Evolutionary conservation across 192 early-diverging fungal genomes (phyloP), one percentile per base, ranked within the genome.

Genomic region (Coemansia sp.): DNA sequence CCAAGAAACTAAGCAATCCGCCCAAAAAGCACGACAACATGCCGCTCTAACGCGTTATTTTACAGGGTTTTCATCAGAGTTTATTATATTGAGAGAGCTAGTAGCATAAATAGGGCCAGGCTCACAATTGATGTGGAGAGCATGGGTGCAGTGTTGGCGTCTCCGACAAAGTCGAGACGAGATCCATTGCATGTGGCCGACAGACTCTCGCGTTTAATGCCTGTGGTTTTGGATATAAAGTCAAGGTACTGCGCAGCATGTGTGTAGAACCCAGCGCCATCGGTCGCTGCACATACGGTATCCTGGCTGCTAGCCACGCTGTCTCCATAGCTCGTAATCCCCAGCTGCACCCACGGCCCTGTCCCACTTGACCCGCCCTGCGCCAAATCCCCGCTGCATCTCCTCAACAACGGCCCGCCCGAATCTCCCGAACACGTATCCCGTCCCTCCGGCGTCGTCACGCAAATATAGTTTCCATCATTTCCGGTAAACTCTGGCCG

Each of bases 21-120:
- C 67, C 77, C 69, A 96, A 96, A 83, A 98, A 98, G 83, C 96
- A 98, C 75, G 93, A 92, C 50, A 96, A 95, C 71, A 89, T 95
- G 61, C 96, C 96, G 17, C 71, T 98, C 7, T 35, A 35, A 35
- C 6, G 31, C 31, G 31, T 8, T 35, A 31, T 35, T 31, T 31
- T 35, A 35, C 31, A 35, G 31, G 31, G 31, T 35, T 35, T 35
- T 31, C 21, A 35, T 35, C 14, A 47, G 16, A 17, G 43, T 47
- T n/a, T 47, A 17, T 47, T 47, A 47, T n/a, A 47, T 47, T 12
- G 43, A n/a, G 5, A 47, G 43, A 47, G n/a, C 43, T 35, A 35
- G 0, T 7, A 35, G 31, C 0, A 8, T 35, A 8, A 35, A 8
- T 9, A 35, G 31, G 31, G 31, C 31, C 31, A 35, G 6, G 31